A percentile compares a stretch with the other conserved stretches of the same genome.
phyloP scores from a whole-genome alignment of 805 yeast genomes.

The Cyberlindnera maclurae region DNA sequence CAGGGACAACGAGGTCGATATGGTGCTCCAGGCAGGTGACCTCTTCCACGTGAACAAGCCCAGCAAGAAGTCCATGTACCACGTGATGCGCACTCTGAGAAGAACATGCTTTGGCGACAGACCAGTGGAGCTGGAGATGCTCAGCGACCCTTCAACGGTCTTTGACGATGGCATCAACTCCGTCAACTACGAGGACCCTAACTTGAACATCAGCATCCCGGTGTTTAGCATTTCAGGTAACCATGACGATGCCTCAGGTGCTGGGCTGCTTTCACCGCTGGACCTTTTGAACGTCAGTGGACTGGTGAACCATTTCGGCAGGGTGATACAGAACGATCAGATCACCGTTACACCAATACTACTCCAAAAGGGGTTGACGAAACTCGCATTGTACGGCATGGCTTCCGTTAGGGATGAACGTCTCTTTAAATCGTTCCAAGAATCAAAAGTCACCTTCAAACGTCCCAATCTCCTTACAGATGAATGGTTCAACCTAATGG shows the following conservation, averaged over 20 bases:
- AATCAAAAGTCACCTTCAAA: conserved; percentile 71
- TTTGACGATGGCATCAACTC: conserved; percentile 59
- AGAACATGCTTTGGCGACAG: conserved; percentile 73
- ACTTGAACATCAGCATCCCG: conserved; percentile 82
- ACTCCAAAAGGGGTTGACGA: conserved; percentile 75
- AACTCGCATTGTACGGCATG: conserved; percentile 81
- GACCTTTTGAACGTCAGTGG: conserved; percentile 81
- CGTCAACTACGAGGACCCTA: conserved; percentile 87
- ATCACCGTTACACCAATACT: conserved; percentile 71
- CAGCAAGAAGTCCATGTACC: conserved; percentile 74
- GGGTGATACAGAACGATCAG: conserved; percentile 66
- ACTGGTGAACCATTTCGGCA: conserved; percentile 83
- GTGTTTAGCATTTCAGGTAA: conserved; percentile 91
- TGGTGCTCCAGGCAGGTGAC: conserved; percentile 90
- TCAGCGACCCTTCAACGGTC: conserved; percentile 68
- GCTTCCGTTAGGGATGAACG: conserved; percentile 88
- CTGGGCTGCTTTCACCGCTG: conserved; percentile 72
- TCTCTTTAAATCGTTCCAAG: conserved; percentile 71
- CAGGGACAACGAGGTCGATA: conserved; percentile 64
- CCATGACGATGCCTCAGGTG: conserved; percentile 95
- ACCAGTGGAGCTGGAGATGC: conserved; percentile 77
- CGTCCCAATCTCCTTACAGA: conserved; percentile 53
- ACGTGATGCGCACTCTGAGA: conserved; percentile 68
- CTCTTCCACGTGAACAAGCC: conserved; percentile 89
- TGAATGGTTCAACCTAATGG: conserved; percentile 78